phyloP scores from a whole-genome alignment of 306 rosid genomes.

The Acacia crassicarpa region DNA sequence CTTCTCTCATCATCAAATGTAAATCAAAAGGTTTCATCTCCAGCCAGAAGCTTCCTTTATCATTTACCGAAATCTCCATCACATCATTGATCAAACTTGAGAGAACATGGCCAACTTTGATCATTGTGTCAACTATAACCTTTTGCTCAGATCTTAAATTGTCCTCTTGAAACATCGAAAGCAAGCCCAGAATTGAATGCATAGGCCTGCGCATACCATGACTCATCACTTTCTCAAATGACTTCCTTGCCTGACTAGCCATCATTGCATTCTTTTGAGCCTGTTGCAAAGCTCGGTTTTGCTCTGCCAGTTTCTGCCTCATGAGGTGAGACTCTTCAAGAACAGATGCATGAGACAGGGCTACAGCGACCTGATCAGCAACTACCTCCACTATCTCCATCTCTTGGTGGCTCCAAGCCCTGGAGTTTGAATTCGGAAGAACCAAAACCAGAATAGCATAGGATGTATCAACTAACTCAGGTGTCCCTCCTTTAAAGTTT shows the following conservation, averaged over 20 bases:
- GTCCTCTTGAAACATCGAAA: constrained; percentile 56
- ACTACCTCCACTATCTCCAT: constrained; percentile 80
- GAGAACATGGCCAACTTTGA: constrained; percentile 65
- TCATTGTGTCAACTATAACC: constrained; percentile 65
- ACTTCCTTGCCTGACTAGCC: constrained; percentile 81
- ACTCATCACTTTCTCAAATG: constrained; percentile 79
- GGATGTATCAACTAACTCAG: constrained; percentile 62
- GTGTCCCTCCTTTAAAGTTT: constrained; percentile 84
- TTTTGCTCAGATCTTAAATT: constrained; percentile 48
- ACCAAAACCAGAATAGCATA: constrained; percentile 77
- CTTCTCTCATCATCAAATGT: constrained; percentile 73
- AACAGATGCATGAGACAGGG: constrained; percentile 80
- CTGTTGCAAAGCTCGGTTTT: constrained; percentile 66
- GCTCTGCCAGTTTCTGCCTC: constrained; percentile 75
- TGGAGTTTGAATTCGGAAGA: constrained; percentile 47
- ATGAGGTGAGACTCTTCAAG: constrained; percentile 88
- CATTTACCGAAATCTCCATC: constrained; percentile 64
- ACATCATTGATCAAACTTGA: constrained; percentile 69
- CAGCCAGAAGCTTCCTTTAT: constrained; percentile 49
- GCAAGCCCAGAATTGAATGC: constrained; percentile 73
- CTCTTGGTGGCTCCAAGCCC: constrained; percentile 62
- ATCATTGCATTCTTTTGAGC: constrained; percentile 71
- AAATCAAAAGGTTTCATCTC: constrained; percentile 65
- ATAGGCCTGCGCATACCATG: constrained; percentile 80
- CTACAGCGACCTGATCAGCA: constrained; percentile 92